Base-by-base conservation (phyloP, 1,139 yeast genomes). In the Debaryomyces sp. region DNA sequence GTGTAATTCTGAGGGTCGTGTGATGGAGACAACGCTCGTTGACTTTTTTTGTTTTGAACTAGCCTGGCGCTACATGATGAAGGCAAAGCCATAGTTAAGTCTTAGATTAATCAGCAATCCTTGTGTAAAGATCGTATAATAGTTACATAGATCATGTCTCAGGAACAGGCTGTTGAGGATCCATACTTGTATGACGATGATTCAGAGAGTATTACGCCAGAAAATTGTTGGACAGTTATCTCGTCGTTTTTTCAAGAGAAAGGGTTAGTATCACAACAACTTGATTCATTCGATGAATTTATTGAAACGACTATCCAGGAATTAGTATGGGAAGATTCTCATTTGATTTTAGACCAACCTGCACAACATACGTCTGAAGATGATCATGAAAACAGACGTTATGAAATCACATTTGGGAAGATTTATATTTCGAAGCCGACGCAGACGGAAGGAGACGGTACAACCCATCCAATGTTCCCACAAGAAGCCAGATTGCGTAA, bases 361-460 rank as follows among this genome's bases (percentile, higher is more conserved):
- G 99, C 99, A 27, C 99, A 95, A 71, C 98, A 94, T 65, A 87
- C 96, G 2, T 85, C 95, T 26, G 96, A 90, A 58, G 81, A 83
- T 50, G 98, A 94, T 67, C 88, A 89, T 64, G 84, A 89, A 60
- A 91, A 89, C 69, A 86, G 91, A 70, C 84, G 97, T 56, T 95
- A 90, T 65, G 98, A 92, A 70, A 94, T 95, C 64, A 85, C 92
- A 26, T 95, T 95, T 71, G 99, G 99, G 55, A 95, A 94, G 69
- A 94, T 95, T 62, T 95, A 89, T 69, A 84, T 95, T 58, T 91
- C 98, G 36, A 89, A 94, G 62, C 99, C 99, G 36, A 90, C 97
- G 45, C 96, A 94, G 82, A 95, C 98, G 18, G 99, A 95, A 75
- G 97, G 98, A 29, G 99, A 95, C 73, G 99, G 99, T 75, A 91